Percentiles rank a stretch among this genome's conserved stretches.
These are phyloP conservation scores for Ampelomyces quisqualis DNA, from an alignment of 2,329 filamentous ascomycete species.

Conservation along the genomic window DNA sequence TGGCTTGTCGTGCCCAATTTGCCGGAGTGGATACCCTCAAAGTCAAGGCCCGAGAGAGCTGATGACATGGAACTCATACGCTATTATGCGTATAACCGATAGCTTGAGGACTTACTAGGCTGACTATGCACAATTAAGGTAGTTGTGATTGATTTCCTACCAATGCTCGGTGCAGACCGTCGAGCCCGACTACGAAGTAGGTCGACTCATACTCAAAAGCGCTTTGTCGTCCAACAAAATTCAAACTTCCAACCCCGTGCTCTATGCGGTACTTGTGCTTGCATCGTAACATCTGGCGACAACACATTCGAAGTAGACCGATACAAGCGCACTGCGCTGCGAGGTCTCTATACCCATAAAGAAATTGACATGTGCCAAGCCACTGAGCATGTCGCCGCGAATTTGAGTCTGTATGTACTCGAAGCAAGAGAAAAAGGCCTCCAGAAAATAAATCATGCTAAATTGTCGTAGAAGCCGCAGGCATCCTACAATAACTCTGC, in stretches of 20 bases:
- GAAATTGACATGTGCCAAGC: neutral
- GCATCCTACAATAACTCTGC: neutral
- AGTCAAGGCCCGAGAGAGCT: neutral
- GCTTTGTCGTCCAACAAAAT: slow-evolving; percentile 2
- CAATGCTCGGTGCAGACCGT: slow-evolving; percentile 5
- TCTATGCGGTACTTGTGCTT: slow-evolving; percentile 4
- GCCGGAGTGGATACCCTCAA: neutral
- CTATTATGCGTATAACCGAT: slow-evolving; percentile 1
- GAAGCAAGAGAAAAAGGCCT: neutral
- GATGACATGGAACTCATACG: slow-evolving; percentile 1
- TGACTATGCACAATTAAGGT: slow-evolving; percentile 2
- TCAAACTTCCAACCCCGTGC: slow-evolving; percentile 3
- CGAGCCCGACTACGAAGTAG: neutral
- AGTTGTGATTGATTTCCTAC: slow-evolving; percentile 3
- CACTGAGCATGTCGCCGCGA: slow-evolving; percentile 5
- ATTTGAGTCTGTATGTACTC: slow-evolving; percentile 4
- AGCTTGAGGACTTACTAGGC: neutral
- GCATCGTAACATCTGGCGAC: slow-evolving; percentile 6
- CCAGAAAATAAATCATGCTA: neutral
- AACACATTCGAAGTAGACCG: neutral
- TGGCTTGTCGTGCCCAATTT: neutral
- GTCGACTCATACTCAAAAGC: neutral
- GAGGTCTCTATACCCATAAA: neutral
- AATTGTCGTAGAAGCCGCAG: slow-evolving; percentile 4
- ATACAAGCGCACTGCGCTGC: slow-evolving; percentile 2